Conservation (phyloP, 805 yeast genomes). For the Yamadazyma tumulicola region DNA sequence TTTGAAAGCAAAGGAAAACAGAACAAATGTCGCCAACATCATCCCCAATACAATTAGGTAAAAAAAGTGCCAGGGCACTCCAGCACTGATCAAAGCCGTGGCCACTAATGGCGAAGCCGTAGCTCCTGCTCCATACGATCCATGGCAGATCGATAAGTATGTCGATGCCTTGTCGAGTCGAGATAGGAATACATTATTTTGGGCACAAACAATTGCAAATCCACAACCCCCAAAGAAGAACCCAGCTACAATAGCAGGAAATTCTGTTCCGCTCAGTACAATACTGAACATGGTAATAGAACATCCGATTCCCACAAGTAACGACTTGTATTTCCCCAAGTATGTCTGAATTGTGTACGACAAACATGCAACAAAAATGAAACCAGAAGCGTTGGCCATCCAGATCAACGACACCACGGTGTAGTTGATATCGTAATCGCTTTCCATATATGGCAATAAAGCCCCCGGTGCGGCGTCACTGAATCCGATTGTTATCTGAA, state of each 20-base stretch:
- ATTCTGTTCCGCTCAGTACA: slow-evolving; percentile 46
- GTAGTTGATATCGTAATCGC: slow-evolving; percentile 44
- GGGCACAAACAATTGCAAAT: slow-evolving; percentile 46
- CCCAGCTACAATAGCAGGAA: slow-evolving; percentile 46
- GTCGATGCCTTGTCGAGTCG: slow-evolving; percentile 52
- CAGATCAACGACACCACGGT: slow-evolving; percentile 56
- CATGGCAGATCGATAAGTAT: slow-evolving; percentile 62
- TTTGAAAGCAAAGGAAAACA: slow-evolving; percentile 42
- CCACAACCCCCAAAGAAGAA: slow-evolving; percentile 61
- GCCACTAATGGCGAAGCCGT: slow-evolving; percentile 65
- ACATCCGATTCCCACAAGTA: slow-evolving; percentile 33
- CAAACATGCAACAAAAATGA: slow-evolving; percentile 46
- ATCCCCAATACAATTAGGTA: slow-evolving; percentile 48
- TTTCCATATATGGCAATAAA: slow-evolving; percentile 52
- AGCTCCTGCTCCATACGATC: slow-evolving; percentile 70
- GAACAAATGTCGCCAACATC: slow-evolving; percentile 27
- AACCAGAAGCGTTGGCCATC: slow-evolving; percentile 58
- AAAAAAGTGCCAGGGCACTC: slow-evolving; percentile 52
- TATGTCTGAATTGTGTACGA: slow-evolving; percentile 41
- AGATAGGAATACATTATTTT: slow-evolving; percentile 50
- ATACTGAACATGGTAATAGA: slow-evolving; percentile 42
- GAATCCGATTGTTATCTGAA: slow-evolving; percentile 43
- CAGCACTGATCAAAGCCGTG: slow-evolving; percentile 48
- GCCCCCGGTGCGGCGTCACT: slow-evolving; percentile 62
- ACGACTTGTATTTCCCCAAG: slow-evolving; percentile 40